phyloP scores from a whole-genome alignment of 169 alveolate species.

The Plasmodium knowlesi region DNA sequence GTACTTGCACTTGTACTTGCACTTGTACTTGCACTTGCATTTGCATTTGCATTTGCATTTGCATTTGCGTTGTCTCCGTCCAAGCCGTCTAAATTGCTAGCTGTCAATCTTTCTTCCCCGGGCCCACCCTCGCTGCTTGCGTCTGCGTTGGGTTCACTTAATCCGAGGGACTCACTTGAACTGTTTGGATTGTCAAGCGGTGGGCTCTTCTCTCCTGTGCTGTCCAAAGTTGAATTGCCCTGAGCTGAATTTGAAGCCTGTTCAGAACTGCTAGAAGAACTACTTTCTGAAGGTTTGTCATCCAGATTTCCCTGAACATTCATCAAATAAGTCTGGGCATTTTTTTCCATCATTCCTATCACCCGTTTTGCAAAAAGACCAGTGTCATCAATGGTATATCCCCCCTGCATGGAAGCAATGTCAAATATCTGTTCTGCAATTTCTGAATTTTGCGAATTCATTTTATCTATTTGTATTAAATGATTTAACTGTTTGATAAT shows the following conservation, averaged over 20 bases:
- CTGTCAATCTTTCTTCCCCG: not conserved
- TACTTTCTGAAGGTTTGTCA: not conserved
- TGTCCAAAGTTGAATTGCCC: not conserved
- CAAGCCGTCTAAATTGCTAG: not conserved
- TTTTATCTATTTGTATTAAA: constrained; percentile 82
- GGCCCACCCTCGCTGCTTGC: not conserved
- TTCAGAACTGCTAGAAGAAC: not conserved
- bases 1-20: not conserved
- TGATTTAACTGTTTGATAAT: constrained; percentile 90
- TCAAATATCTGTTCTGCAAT: constrained; percentile 85
- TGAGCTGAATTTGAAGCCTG: not conserved
- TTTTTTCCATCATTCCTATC: constrained; percentile 84
- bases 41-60: not conserved
- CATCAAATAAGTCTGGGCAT: constrained; percentile 78
- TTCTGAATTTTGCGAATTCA: constrained; percentile 79
- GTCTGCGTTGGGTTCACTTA: not conserved
- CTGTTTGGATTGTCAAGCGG: not conserved
- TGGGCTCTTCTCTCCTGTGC: not conserved
- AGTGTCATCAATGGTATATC: constrained; percentile 87
- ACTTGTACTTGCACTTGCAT: not conserved
- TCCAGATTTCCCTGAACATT: constrained; percentile 48
- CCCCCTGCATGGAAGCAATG: constrained; percentile 87
- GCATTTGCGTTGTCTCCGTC: not conserved
- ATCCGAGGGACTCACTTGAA: not conserved
- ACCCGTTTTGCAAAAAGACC: constrained; percentile 86